Conservation (phyloP, 441 rosid genomes). For the Pelargonium exstipulatum region DNA sequence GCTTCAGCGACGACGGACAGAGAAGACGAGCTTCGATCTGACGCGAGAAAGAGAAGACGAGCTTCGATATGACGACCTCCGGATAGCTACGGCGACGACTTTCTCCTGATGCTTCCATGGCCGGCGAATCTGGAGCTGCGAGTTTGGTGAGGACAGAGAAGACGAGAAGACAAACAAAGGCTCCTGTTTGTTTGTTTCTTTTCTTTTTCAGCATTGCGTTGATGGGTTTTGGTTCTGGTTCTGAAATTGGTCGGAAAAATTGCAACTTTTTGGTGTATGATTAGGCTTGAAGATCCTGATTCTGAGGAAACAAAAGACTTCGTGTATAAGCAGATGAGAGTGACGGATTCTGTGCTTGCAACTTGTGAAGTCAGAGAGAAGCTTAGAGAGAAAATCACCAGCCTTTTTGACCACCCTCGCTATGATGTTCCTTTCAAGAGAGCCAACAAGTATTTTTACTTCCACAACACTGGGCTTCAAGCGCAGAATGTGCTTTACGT, state of each 20-base stretch:
- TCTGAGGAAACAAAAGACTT: constrained; percentile 72
- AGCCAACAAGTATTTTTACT: constrained; percentile 77
- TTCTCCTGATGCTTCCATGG: no score
- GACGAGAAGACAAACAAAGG: no score
- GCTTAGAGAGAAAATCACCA: constrained; percentile 55
- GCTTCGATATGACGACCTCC: no score
- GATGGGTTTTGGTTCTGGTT: no score
- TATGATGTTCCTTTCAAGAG: constrained; percentile 54
- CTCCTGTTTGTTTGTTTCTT: no score
- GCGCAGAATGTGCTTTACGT: constrained; percentile 65
- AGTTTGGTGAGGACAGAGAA: no score
- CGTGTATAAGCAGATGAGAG: constrained; percentile 57
- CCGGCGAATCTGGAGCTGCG: no score
- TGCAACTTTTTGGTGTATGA: not conserved
- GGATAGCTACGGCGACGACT: no score
- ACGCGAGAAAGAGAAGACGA: no score
- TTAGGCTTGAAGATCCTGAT: constrained; percentile 90
- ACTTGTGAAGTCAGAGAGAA: constrained; percentile 55
- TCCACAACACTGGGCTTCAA: constrained; percentile 82
- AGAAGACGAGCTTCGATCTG: no score
- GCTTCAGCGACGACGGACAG: no score
- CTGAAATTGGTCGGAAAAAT: not conserved
- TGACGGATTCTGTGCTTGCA: constrained; percentile 61
- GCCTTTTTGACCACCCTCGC: constrained; percentile 70
- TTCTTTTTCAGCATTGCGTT: no score